Percentiles rank a stretch among this genome's conserved stretches.
Evolutionary conservation across 1,139 yeast genomes (phyloP).

Genomic region (Eremothecium gossypii): DNA sequence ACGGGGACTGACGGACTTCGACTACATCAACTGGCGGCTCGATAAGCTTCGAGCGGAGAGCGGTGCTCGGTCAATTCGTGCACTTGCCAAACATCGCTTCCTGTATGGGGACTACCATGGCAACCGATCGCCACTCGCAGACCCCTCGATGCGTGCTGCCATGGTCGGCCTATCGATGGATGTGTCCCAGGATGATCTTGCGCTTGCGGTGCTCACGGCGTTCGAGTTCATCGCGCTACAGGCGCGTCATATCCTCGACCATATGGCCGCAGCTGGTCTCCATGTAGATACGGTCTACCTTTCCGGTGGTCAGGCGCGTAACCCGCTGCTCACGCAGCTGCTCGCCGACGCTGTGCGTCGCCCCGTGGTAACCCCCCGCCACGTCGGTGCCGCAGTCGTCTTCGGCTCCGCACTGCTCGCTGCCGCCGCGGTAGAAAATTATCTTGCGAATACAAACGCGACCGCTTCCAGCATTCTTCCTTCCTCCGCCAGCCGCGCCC

Average conservation of each 20-base stretch:
- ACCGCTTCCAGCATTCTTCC: background rate
- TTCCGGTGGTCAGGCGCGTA: conserved; percentile 96
- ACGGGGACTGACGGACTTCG: conserved; percentile 68
- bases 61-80: conserved; percentile 59
- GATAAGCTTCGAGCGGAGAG: conserved; percentile 55
- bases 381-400: conserved; percentile 94
- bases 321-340: conserved; percentile 75
- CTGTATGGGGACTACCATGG: conserved; percentile 97
- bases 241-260: conserved; percentile 87
- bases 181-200: conserved; percentile 70
- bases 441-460: conserved; percentile 5
- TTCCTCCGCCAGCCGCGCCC: conserved; percentile 4
- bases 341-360: conserved; percentile 88
- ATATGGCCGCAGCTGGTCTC: conserved; percentile 76
- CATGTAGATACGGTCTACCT: conserved; percentile 64
- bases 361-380: conserved; percentile 88
- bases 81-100: conserved; percentile 75
- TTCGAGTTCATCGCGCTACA: conserved; percentile 97
- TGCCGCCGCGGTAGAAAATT: conserved; percentile 55
- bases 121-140: conserved; percentile 93
- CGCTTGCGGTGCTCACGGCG: conserved; percentile 80
- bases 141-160: conserved; percentile 87
- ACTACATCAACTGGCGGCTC: conserved; percentile 64
- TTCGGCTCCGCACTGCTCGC: conserved; percentile 92
- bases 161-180: conserved; percentile 93